Percentiles rank a stretch among this genome's conserved stretches.
Conservation (phyloP, 495 filamentous ascomycete genomes). For the Penicillium pulvis region DNA sequence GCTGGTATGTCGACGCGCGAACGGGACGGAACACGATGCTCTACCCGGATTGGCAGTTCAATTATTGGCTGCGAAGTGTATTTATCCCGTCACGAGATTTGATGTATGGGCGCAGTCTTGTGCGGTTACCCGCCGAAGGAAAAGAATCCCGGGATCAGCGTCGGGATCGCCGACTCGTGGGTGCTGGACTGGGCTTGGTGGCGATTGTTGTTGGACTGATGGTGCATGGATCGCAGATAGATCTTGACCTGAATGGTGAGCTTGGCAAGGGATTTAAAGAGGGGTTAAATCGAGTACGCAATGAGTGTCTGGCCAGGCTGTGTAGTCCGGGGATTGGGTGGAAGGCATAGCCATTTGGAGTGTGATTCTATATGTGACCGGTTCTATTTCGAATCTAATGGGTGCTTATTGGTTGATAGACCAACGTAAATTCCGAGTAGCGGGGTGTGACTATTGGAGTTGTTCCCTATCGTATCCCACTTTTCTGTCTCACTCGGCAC, state of each 20-base stretch:
- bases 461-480: not conserved
- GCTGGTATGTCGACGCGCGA: slow-evolving; percentile 21
- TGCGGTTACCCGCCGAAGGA: not conserved
- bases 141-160: not conserved
- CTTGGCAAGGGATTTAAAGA: not conserved
- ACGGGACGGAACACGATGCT: slow-evolving; percentile 26
- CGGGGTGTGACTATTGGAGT: not conserved
- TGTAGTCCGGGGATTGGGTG: not conserved
- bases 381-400: not conserved
- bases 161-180: slow-evolving; percentile 4
- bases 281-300: not conserved
- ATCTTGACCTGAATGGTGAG: not conserved
- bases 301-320: not conserved
- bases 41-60: slow-evolving; percentile 26
- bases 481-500: not conserved
- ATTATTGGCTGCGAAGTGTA: slow-evolving; percentile 18
- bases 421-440: not conserved
- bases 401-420: not conserved
- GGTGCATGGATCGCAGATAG: slow-evolving; percentile 5
- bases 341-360: not conserved
- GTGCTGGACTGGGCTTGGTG: not conserved
- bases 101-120: not conserved
- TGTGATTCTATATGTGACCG: not conserved
- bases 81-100: slow-evolving; percentile 7
- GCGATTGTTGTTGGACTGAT: slow-evolving; percentile 4